Base-by-base conservation (phyloP, 495 filamentous ascomycete genomes). In the Niebla homalea region DNA sequence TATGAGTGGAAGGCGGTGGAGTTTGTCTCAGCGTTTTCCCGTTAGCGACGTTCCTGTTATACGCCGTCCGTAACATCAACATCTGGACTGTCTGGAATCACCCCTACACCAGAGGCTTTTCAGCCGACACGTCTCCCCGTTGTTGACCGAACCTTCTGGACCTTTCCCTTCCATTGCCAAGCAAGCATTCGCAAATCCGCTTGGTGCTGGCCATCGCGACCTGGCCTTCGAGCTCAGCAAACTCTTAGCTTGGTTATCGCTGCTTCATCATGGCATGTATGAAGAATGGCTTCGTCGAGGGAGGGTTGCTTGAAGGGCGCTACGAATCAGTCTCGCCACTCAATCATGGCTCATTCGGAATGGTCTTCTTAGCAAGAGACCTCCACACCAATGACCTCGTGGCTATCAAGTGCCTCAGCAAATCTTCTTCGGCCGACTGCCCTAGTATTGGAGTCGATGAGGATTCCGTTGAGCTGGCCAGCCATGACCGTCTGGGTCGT, bases 311-410 rank as follows among this genome's bases (percentile, higher is more conserved):
- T 65, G 81, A 84, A 66, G 85, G 84, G 55, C 89, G 93, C 50
- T 98, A 92, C 65, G 76, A 83, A 65, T 90, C 87, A 37, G 71
- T 95, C 60, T 85, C 88, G 59, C 89, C 89, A 36, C 85, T 98
- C 70, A 97, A 98, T 62, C 87, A 96, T 75, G 92, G 92, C 58
- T 98, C 92, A 21, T 98, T 96, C 62, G 92, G 92, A 55, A 89
- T 94, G 84, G 92, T 98, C 56, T 95, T 94, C 67, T 79, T 88
- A 66, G 93, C 92, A 47, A 83, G 71, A 58, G 89, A 98, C 67
- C 73, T 71, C 50, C 57, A 68, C 55, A 94, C 82, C 50, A 75
- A 78, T 53, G 71, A 89, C 50, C 72, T 79, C 48, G 92, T 98
- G 50, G 92, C 92, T 46, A 81, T 98, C 74, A 98, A 98, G 62